These are phyloP conservation scores for Paramecium tetraurelia DNA, from an alignment of 73 alveolate species.

Conservation along the genomic window DNA sequence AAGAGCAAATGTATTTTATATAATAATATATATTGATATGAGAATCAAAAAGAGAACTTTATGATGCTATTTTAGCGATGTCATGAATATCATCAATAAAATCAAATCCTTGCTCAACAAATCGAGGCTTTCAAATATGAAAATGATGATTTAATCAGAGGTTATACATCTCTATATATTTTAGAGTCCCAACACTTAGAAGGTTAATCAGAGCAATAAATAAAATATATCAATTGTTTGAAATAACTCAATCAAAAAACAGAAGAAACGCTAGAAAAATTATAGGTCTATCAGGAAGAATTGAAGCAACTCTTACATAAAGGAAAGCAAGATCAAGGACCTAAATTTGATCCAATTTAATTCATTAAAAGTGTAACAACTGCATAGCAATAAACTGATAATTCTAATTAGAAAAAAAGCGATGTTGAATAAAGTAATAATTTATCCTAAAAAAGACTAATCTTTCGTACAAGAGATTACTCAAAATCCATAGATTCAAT, in stretches of 20 bases:
- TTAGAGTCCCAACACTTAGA: background rate
- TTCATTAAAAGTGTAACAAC: background rate
- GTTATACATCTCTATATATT: background rate
- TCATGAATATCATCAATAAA: background rate
- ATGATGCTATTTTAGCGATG: background rate
- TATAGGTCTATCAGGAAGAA: background rate
- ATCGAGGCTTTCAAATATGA: background rate
- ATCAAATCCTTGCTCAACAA: background rate
- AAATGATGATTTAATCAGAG: background rate
- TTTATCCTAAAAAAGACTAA: background rate
- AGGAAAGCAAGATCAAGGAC: background rate
- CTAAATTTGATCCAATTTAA: background rate
- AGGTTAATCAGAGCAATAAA: background rate
- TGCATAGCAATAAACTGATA: background rate
- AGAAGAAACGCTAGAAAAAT: background rate
- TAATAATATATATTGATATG: background rate
- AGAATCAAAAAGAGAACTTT: constrained; percentile 1
- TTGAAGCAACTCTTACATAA: background rate
- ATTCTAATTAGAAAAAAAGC: background rate
- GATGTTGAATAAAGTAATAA: background rate
- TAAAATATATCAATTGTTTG: background rate
- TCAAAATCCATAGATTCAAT: background rate
- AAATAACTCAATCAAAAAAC: background rate
- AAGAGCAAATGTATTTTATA: background rate
- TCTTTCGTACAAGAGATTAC: background rate